A percentile compares a stretch with the other conserved stretches of the same genome.
These are phyloP conservation scores for Elsinoe ampelina DNA, from an alignment of 2,329 filamentous ascomycete species.

Conservation along the genomic window DNA sequence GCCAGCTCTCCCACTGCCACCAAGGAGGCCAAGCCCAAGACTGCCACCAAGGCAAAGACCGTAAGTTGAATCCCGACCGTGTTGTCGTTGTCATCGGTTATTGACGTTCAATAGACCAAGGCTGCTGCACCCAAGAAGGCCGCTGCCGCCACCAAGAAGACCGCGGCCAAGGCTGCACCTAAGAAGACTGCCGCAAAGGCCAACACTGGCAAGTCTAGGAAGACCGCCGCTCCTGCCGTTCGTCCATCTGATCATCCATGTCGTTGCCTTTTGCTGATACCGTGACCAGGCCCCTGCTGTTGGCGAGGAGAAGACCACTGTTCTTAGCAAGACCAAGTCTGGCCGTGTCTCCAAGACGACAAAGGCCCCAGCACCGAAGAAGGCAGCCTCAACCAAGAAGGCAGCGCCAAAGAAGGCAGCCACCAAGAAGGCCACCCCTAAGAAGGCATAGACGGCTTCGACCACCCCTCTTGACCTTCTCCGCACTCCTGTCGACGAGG, in stretches of 20 bases:
- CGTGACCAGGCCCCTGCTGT: constrained; percentile 51
- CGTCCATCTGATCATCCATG: constrained; percentile 12
- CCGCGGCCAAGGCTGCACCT: constrained; percentile 26
- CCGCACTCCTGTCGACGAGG: not conserved
- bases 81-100: not conserved
- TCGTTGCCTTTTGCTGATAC: not conserved
- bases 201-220: constrained; percentile 38
- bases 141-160: constrained; percentile 27
- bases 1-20: constrained; percentile 25
- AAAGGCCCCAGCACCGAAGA: constrained; percentile 31
- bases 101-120: constrained; percentile 27
- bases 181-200: constrained; percentile 33
- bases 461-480: constrained; percentile 2
- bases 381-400: constrained; percentile 38
- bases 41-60: constrained; percentile 26
- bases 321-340: constrained; percentile 74
- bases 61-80: not conserved
- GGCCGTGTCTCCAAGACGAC: constrained; percentile 70
- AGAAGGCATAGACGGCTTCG: constrained; percentile 22
- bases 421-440: constrained; percentile 36
- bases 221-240: constrained; percentile 29
- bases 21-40: constrained; percentile 35
- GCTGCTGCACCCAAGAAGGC: constrained; percentile 25
- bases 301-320: constrained; percentile 55
- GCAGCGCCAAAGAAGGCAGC: constrained; percentile 32